These are phyloP conservation scores for Quercus bicolor DNA, from an alignment of 306 rosid species.

Conservation along the genomic window DNA sequence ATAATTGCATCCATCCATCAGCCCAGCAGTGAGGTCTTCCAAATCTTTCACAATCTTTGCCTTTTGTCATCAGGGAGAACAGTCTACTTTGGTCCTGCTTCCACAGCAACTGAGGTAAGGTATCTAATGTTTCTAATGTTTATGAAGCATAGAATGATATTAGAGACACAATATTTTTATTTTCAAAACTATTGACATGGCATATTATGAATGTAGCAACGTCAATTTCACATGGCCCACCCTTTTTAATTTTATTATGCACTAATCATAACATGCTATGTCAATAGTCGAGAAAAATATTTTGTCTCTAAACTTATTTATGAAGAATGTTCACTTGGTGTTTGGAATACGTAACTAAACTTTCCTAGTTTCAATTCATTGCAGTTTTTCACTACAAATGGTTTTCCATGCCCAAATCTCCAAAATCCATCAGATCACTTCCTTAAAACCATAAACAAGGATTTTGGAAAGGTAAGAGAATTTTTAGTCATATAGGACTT, in stretches of 20 bases:
- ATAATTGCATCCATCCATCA: not conserved
- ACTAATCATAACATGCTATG: too few species aligned
- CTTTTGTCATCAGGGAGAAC: not conserved
- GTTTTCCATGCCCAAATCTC: constrained; percentile 59
- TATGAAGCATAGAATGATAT: too few species aligned
- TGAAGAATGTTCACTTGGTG: not conserved
- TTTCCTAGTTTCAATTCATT: constrained; percentile 15
- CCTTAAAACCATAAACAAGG: constrained; percentile 59
- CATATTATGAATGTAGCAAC: too few species aligned
- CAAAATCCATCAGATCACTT: constrained; percentile 70
- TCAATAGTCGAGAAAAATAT: too few species aligned
- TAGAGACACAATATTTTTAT: too few species aligned
- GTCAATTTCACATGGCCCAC: too few species aligned
- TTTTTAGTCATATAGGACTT: not conserved
- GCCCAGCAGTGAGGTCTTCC: not conserved
- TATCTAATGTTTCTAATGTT: too few species aligned
- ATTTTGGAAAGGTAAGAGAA: constrained; percentile 51
- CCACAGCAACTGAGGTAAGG: not conserved
- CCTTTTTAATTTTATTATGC: too few species aligned
- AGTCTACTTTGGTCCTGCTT: not conserved
- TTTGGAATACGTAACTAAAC: not conserved
- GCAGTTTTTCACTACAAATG: not conserved
- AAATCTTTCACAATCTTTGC: not conserved
- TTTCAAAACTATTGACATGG: too few species aligned
- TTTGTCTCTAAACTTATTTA: too few species aligned